Conservation (phyloP, 345 rosid genomes). For the Citrus trifoliata region DNA sequence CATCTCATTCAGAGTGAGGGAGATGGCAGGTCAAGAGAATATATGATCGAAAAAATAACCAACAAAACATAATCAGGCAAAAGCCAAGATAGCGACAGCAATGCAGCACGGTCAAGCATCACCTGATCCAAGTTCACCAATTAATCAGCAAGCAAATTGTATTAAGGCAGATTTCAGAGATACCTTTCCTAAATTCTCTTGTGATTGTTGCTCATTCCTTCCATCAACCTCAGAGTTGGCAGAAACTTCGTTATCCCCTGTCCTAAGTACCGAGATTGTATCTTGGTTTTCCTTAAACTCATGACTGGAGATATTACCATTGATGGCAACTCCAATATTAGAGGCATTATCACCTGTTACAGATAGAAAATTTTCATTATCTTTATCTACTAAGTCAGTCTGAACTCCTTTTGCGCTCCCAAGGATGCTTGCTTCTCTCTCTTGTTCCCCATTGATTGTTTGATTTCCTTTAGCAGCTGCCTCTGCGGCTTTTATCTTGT, state of each 20-base stretch:
- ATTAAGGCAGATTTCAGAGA: neutral
- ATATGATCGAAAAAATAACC: neutral
- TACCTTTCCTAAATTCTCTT: slow-evolving; percentile 25
- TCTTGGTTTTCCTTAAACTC: slow-evolving; percentile 30
- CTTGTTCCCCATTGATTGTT: slow-evolving; percentile 3
- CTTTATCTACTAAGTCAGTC: slow-evolving; percentile 20
- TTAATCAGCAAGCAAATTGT: neutral
- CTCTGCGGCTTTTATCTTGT: slow-evolving; percentile 50
- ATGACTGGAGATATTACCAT: slow-evolving; percentile 38
- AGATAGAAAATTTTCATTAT: slow-evolving; percentile 14
- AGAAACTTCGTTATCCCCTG: slow-evolving; percentile 28
- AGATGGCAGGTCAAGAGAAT: neutral
- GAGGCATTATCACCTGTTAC: slow-evolving; percentile 23
- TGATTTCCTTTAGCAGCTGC: slow-evolving; percentile 29
- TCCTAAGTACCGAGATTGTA: slow-evolving; percentile 2
- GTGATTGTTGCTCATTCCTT: slow-evolving; percentile 24
- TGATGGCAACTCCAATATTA: slow-evolving; percentile 32
- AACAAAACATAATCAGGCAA: neutral
- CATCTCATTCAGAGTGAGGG: neutral
- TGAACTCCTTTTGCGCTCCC: slow-evolving; percentile 32
- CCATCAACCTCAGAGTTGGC: slow-evolving; percentile 20
- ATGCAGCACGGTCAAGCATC: neutral
- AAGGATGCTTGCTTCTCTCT: slow-evolving; percentile 8
- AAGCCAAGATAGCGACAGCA: neutral
- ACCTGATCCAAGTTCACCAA: neutral